Evolutionary conservation across 768 basidiomycete genomes (phyloP).

Genomic region (Leccinum rimulosum): DNA sequence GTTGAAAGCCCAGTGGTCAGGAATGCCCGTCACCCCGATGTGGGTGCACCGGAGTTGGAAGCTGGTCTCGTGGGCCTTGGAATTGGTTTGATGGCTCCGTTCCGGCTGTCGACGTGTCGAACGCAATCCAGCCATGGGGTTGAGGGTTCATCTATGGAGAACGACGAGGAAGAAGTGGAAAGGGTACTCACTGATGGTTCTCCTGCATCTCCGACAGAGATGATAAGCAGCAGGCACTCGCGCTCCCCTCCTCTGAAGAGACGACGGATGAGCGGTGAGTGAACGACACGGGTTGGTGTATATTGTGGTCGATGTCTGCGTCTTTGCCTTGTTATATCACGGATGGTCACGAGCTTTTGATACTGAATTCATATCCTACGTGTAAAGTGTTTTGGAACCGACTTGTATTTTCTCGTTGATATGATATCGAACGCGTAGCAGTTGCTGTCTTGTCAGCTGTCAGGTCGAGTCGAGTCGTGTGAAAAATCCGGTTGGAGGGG

Average conservation of each 20-base stretch:
- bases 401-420: slow-evolving; percentile 24
- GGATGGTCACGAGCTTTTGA: slow-evolving; percentile 10
- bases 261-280: slow-evolving; percentile 40
- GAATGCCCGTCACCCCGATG: slow-evolving; percentile 24
- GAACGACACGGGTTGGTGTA: slow-evolving; percentile 17
- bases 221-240: slow-evolving; percentile 15
- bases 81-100: slow-evolving; percentile 51
- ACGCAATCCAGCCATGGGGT: slow-evolving; percentile 18
- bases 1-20: slow-evolving; percentile 53
- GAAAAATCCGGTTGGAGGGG: slow-evolving; percentile 18
- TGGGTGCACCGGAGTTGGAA: slow-evolving; percentile 29
- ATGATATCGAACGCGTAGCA: slow-evolving; percentile 1
- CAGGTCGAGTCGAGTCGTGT: slow-evolving; percentile 19
- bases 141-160: slow-evolving; percentile 16
- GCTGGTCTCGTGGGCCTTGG: slow-evolving; percentile 38
- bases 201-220: slow-evolving; percentile 23
- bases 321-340: slow-evolving; percentile 13
- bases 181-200: slow-evolving; percentile 24
- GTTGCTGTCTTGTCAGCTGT: slow-evolving; percentile 7
- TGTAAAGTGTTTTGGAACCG: slow-evolving; percentile 33
- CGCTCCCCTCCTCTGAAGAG: slow-evolving; percentile 49
- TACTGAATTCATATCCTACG: slow-evolving; percentile 26
- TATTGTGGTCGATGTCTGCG: slow-evolving; percentile 14
- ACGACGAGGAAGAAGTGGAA: slow-evolving; percentile 37
- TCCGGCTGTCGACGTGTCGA: slow-evolving; percentile 43